Evolutionary conservation across 352 stramenopile species (phyloP).

Genomic region (Pythium phragmiticola): DNA sequence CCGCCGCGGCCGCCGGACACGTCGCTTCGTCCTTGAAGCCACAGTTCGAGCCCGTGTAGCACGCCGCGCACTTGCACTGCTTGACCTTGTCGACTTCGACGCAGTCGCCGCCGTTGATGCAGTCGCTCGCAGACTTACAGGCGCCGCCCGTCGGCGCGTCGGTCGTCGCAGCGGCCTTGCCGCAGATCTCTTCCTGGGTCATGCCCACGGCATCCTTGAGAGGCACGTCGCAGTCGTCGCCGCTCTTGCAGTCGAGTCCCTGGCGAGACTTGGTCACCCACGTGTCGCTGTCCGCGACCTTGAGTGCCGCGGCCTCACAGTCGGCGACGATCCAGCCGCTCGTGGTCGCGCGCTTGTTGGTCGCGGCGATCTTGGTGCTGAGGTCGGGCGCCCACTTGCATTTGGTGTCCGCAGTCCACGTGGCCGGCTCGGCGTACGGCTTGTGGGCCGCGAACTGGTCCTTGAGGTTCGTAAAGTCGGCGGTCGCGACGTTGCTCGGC

Average conservation of each 20-base stretch:
- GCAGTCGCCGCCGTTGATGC: slow-evolving; percentile 70
- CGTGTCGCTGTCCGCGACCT: slow-evolving; percentile 61
- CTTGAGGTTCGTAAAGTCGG: slow-evolving; percentile 80
- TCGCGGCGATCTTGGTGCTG: slow-evolving; percentile 45
- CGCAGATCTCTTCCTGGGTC: slow-evolving; percentile 79
- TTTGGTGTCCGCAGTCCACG: slow-evolving; percentile 58
- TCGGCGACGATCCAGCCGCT: slow-evolving; percentile 70
- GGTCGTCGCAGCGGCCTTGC: slow-evolving; percentile 41
- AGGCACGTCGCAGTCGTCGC: slow-evolving; percentile 67
- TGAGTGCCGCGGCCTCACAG: slow-evolving; percentile 52
- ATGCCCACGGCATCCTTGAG: slow-evolving; percentile 56
- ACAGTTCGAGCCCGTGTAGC: slow-evolving; percentile 77
- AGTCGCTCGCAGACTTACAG: slow-evolving; percentile 60
- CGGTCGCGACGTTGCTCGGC: slow-evolving; percentile 55
- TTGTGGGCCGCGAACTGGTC: slow-evolving; percentile 62
- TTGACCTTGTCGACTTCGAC: slow-evolving; percentile 63
- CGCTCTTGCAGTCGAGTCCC: slow-evolving; percentile 65
- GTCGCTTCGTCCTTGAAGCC: slow-evolving; percentile 57
- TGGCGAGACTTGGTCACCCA: slow-evolving; percentile 80
- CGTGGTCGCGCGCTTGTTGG: slow-evolving; percentile 46
- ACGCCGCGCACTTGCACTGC: slow-evolving; percentile 72
- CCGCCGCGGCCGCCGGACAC: slow-evolving; percentile 14
- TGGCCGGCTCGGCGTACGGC: slow-evolving; percentile 46
- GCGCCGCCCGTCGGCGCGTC: slow-evolving; percentile 33
- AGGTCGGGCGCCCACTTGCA: slow-evolving; percentile 71